Conservation (phyloP, 345 rosid genomes). For the Dimocarpus longan region DNA sequence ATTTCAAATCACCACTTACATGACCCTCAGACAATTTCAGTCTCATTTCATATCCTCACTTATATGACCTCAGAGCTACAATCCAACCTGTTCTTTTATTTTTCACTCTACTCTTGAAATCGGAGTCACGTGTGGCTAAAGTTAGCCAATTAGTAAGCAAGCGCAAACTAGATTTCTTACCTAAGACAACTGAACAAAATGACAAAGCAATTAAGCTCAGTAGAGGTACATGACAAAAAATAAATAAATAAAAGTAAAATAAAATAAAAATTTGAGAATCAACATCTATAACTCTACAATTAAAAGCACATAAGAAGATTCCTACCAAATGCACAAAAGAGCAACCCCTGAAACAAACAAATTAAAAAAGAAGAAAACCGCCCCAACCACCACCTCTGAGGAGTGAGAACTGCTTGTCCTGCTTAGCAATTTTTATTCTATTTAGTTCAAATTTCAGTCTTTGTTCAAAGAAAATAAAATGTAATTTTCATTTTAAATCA, state of each 20-base stretch:
- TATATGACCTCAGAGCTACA: not conserved
- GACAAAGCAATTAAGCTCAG: constrained; percentile 3
- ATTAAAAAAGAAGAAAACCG: not conserved
- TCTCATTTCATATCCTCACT: not conserved
- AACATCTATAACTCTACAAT: not conserved
- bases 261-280: not conserved
- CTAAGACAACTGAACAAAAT: not conserved
- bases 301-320: not conserved
- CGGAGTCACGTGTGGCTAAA: not conserved
- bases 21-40: not conserved
- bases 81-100: not conserved
- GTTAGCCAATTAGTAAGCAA: not conserved
- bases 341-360: not conserved
- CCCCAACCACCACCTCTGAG: not conserved
- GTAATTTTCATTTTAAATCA: too few relatives aligned
- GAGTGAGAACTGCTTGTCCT: too few relatives aligned
- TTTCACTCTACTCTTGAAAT: not conserved
- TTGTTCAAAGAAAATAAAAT: too few relatives aligned
- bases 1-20: not conserved
- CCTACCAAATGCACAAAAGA: not conserved
- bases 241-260: not conserved
- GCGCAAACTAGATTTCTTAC: not conserved
- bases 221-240: not conserved
- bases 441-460: too few relatives aligned
- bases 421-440: too few relatives aligned